Evolutionary conservation across 768 basidiomycete species (phyloP).

Genomic region (Leccinum boreale): DNA sequence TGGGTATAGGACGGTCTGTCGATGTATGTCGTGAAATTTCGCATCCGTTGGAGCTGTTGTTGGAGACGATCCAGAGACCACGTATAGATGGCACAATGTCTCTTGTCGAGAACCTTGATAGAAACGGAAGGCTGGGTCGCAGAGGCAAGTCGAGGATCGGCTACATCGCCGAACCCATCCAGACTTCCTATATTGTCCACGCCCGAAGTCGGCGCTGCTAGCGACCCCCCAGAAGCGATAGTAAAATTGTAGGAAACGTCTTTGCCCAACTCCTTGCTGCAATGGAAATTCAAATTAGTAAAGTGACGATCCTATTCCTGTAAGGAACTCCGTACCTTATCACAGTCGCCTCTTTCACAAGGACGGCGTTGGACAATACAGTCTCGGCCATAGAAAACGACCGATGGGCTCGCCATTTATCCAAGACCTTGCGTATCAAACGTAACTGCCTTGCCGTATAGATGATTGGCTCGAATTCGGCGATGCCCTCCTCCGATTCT

Average conservation of each 20-base stretch:
- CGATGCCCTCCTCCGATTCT: conserved; percentile 61
- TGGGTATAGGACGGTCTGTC: conserved; percentile 91
- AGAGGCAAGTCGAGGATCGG: conserved; percentile 75
- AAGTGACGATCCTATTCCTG: neutral
- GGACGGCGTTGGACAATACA: conserved; percentile 77
- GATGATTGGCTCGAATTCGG: conserved; percentile 74
- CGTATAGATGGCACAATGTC: conserved; percentile 80
- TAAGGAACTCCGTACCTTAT: conserved; percentile 56
- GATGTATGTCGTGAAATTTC: conserved; percentile 85
- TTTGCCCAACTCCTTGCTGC: conserved; percentile 82
- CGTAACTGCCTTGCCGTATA: conserved; percentile 81
- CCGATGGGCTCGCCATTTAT: conserved; percentile 80
- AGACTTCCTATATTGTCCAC: conserved; percentile 84
- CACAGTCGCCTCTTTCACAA: conserved; percentile 92
- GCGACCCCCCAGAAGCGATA: conserved; percentile 76
- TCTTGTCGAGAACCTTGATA: conserved; percentile 88
- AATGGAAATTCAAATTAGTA: conserved; percentile 8
- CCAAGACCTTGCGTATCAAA: conserved; percentile 77
- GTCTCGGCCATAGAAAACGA: conserved; percentile 92
- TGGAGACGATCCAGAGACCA: conserved; percentile 91
- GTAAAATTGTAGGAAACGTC: conserved; percentile 91
- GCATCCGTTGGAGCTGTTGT: conserved; percentile 90
- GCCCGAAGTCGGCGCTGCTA: conserved; percentile 77
- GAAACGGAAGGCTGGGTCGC: conserved; percentile 79
- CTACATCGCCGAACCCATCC: conserved; percentile 89